Evolutionary conservation across 805 yeast species (phyloP), one percentile per base, ranked within the genome.

Genomic region (Cyberlindnera subsufficiens): DNA sequence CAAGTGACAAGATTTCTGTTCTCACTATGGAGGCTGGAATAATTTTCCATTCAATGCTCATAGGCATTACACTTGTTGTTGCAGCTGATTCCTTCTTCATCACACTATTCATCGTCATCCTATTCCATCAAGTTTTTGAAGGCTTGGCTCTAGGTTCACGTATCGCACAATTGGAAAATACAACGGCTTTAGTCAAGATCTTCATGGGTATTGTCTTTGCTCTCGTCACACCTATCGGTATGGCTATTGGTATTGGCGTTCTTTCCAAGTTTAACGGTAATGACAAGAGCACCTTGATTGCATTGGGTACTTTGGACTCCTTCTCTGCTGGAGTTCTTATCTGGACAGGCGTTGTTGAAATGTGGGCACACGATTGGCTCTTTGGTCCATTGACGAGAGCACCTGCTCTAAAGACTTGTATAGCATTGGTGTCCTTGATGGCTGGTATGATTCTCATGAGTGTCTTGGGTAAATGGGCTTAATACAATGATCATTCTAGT

Each of bases 131-230:
- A 63, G 66, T 78, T 63, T 86, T 86, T 57, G 95, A 86, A 65
- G 95, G 95, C 35, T 66, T 86, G 37, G 95, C 93, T 32, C 68
- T 86, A 45, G 95, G 95, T n/a, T 72, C 89, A 6, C 74, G 95
- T 58, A 68, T 83, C 30, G 80, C 86, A 2, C 67, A 68, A 27
- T 66, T 77, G 1, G 40, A 56, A 10, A 40, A 52, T 7, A 43
- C 45, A 30, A 61, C 56, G 44, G 60, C 68, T 42, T 60, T 59
- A 49, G 68, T 77, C 1, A 85, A 85, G 13, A 69, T 78, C 70
- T 15, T 71, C 1, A 63, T 76, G 56, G 75, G 74, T n/a, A n/a
- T 58, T 4, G 72, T 60, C 6, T 80, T 71, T 55, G 65, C 77
- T 3, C 40, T 82, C 10, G 71, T 80, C 19, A 82, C 93, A 0